Evolutionary conservation across 2,329 filamentous ascomycete genomes (phyloP).

Genomic region (Alternaria hordeiaustralica): DNA sequence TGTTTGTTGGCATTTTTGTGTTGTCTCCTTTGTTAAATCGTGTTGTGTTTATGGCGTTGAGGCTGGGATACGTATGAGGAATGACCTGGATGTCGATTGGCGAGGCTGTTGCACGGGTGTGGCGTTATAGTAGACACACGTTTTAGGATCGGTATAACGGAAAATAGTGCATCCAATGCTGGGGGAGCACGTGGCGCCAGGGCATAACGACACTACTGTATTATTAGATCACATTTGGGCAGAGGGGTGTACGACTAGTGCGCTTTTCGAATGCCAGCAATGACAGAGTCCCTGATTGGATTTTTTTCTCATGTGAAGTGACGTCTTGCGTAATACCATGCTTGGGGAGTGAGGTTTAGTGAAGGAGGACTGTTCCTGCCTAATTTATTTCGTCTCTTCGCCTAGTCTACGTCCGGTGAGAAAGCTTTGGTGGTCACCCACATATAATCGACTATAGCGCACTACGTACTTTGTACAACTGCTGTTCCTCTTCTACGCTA

Average conservation of each 20-base stretch:
- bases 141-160: neutral
- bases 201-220: neutral
- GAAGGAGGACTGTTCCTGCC: rapidly evolving
- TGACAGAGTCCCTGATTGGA: neutral
- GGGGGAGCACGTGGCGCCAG: neutral
- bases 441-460: neutral
- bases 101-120: neutral
- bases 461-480: neutral
- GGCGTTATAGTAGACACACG: neutral
- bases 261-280: neutral
- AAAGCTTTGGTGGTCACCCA: neutral
- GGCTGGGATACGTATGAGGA: slow-evolving; percentile 3
- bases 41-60: too few species aligned
- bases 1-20: neutral
- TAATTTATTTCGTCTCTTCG: neutral
- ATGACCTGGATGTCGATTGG: too few species aligned
- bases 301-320: too few species aligned
- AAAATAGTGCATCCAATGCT: neutral
- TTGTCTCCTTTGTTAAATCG: too few species aligned
- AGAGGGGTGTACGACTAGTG: neutral
- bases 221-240: neutral
- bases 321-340: neutral
- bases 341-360: rapidly evolving
- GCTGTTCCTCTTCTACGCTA: neutral
- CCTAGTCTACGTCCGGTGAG: neutral